Base-by-base conservation (phyloP, 257 asterid species). In the Penstemon davidsonii region DNA sequence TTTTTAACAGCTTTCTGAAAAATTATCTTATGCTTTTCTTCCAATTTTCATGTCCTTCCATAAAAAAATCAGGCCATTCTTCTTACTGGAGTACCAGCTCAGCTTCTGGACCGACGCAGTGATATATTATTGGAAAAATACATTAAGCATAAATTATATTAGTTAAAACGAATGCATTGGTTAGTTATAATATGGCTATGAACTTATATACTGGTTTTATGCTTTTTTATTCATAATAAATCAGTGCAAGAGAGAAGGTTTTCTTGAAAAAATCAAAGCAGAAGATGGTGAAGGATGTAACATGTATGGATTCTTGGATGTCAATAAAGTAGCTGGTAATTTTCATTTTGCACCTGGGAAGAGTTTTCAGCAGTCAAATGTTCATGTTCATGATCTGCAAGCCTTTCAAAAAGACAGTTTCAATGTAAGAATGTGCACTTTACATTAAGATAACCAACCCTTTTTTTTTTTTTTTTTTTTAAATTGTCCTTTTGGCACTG, bases 281-380 rank as follows among this genome's bases (percentile, higher is more conserved):
- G 99, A 93, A 83, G 99, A 88, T 51, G 97, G 99, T 39, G 99
- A 90, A 83, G 99, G 99, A 53, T 93, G 99, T 74, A 93, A 87
- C 71, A 60, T 93, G 39, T 85, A 93, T 69, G 99, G 99, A 36
- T 93, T 90, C 82, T 74, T 93, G 85, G 99, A 90, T 67, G 95
- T 93, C 70, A 93, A 93, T 78, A 90, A 87, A 75, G 97, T 93
- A 62, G 99, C 92, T 69, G 99, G 99, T 52, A 93, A 87, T 81
- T 90, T 93, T 68, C 99, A 93, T 82, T 93, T 93, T 83, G 99
- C 99, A 19, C 99, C 99, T 67, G 99, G 99, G 74, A 93, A 93
- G 89, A 90, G 99, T 80, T 93, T 93, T 75, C 96, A 87, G 78
- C 99, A 93, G 85, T 83, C 92, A 59, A 87, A 88, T 70, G 84